Base-by-base conservation (phyloP, 2,329 filamentous ascomycete genomes). In the Trichoderma lentiforme region DNA sequence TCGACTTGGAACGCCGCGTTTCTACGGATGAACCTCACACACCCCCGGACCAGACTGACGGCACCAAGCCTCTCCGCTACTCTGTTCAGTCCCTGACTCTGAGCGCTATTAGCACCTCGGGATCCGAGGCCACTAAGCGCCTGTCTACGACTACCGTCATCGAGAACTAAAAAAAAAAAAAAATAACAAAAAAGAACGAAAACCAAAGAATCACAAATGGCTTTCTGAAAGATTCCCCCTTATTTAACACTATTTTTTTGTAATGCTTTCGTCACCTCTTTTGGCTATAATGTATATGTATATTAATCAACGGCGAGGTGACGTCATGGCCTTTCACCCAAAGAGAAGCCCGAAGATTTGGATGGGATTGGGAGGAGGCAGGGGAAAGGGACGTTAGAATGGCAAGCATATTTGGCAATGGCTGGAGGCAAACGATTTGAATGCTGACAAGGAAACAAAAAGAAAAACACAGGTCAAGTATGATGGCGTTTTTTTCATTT, bases 11-110 rank as follows among this genome's bases (percentile, higher is more conserved):
- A 1, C 68, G 62, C 30, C 63, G 47, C n/a, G 57, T 47, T 18
- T 65, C 66, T 30, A 32, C 68, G 21, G 75, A 76, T 60, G 76
- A 76, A 62, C 78, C 76, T 28, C 78, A 76, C 57, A 81, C 79
- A 14, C 79, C 79, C 15, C 79, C 79, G 6, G 76, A 77, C 58
- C 79, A 79, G 61, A 79, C 73, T 4, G 79, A 78, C 11, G 76
- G 75, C 26, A 73, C 73, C 24, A 73, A 72, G 28, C 76, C 76
- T 61, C 66, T 77, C 7, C 75, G 78, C 64, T 75, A 74, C 64
- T 79, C 79, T 0, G 60, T 76, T 3, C 77, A 79, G 21, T 78
- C 78, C 53, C 74, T 51, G 75, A 73, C 18, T 73, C 76, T 53
- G 76, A 78, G 57, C 72, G 76, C 58, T 21, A 60, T 72, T 39